phyloP scores from a whole-genome alignment of 2,329 filamentous ascomycete species.

The Didymella keratinophila region DNA sequence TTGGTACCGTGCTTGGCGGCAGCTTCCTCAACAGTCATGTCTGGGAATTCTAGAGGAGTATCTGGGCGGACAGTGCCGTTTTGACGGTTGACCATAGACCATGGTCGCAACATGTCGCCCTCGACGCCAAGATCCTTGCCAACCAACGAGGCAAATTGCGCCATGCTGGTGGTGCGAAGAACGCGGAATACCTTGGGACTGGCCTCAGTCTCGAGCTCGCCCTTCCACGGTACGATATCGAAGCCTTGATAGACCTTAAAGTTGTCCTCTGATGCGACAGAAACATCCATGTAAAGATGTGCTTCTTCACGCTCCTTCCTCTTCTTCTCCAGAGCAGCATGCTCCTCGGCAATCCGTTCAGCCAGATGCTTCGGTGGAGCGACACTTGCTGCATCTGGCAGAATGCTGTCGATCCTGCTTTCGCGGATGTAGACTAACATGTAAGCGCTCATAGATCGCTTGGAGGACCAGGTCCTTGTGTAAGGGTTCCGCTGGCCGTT shows the following conservation, averaged over 20 bases:
- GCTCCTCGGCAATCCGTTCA: slow-evolving; percentile 81
- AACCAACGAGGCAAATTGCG: slow-evolving; percentile 75
- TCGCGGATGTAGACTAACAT: slow-evolving; percentile 99
- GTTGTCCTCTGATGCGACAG: slow-evolving; percentile 80
- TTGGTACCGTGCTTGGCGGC: slow-evolving; percentile 73
- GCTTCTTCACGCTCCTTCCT: slow-evolving; percentile 92
- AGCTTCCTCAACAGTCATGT: slow-evolving; percentile 73
- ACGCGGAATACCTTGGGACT: slow-evolving; percentile 77
- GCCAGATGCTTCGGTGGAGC: slow-evolving; percentile 85
- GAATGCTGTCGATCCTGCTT: slow-evolving; percentile 80
- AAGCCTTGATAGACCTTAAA: slow-evolving; percentile 84
- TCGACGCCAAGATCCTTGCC: slow-evolving; percentile 74
- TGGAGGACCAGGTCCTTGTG: slow-evolving; percentile 68
- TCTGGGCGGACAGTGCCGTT: slow-evolving; percentile 96
- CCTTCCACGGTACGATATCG: slow-evolving; percentile 71
- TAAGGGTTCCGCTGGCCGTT: slow-evolving; percentile 69
- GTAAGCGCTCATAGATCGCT: slow-evolving; percentile 86
- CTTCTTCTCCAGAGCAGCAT: slow-evolving; percentile 74
- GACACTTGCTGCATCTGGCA: slow-evolving; percentile 76
- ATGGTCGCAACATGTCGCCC: slow-evolving; percentile 77
- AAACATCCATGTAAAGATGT: slow-evolving; percentile 87
- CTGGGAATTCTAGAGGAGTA: slow-evolving; percentile 78
- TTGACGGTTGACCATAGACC: slow-evolving; percentile 98
- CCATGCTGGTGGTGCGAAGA: slow-evolving; percentile 76
- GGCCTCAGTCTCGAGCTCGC: slow-evolving; percentile 66